phyloP scores from a whole-genome alignment of 257 asterid genomes.

The Solanum chaucha region DNA sequence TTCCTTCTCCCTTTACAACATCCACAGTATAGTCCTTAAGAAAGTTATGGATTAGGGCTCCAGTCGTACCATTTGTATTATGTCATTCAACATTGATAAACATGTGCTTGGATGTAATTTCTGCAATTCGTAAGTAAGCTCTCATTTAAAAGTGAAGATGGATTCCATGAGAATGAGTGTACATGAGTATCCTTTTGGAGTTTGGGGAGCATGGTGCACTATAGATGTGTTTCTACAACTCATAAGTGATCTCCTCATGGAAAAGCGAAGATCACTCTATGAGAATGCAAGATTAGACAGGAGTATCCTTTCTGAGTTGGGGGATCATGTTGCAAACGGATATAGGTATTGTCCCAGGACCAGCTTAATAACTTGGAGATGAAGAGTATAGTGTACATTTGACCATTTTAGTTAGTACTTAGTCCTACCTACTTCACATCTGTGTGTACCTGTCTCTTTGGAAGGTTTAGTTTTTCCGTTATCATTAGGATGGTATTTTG shows the following conservation, averaged over 20 bases:
- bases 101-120: background rate
- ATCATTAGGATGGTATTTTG: background rate
- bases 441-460: background rate
- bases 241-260: background rate
- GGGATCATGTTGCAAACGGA: background rate
- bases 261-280: background rate
- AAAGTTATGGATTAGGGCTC: background rate
- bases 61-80: background rate
- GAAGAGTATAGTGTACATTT: background rate
- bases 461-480: background rate
- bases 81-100: background rate
- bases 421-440: background rate
- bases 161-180: background rate
- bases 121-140: background rate
- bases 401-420: background rate
- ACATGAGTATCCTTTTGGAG: background rate
- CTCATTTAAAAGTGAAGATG: background rate
- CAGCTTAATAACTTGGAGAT: background rate
- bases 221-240: background rate
- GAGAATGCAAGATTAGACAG: background rate
- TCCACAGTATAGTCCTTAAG: background rate
- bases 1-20: background rate
- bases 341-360: background rate
- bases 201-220: background rate
- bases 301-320: background rate